Percentiles rank a stretch among this genome's conserved stretches.
phyloP scores from a whole-genome alignment of 177 flowering plant species.

The Viscum album region DNA sequence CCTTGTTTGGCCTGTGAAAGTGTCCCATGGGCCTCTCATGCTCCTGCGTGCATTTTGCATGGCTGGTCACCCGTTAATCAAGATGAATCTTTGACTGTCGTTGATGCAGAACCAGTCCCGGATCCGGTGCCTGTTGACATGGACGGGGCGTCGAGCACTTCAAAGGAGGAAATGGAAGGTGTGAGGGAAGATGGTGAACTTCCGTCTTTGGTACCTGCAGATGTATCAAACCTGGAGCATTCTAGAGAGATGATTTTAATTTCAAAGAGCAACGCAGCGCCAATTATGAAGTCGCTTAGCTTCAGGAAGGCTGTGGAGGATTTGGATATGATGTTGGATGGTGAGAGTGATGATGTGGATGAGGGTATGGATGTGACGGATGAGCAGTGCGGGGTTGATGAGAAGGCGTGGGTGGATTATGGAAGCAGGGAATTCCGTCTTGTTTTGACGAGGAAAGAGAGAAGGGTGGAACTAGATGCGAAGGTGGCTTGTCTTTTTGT shows the following conservation, averaged over 20 bases:
- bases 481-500: conserved; percentile 33
- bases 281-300: conserved; percentile 40
- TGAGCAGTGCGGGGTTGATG: conserved; percentile 24
- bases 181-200: conserved; percentile 95
- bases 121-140: conserved; percentile 26
- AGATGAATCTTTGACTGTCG: conserved; percentile 28
- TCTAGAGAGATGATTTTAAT: conserved; percentile 47
- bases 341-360: conserved; percentile 75
- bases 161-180: conserved; percentile 51
- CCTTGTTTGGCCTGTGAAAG: conserved; percentile 47
- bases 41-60: conserved; percentile 47
- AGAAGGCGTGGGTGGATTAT: conserved; percentile 50
- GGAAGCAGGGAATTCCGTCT: conserved; percentile 54
- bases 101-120: conserved; percentile 32
- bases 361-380: conserved; percentile 32
- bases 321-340: conserved; percentile 48
- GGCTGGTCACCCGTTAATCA: conserved; percentile 36
- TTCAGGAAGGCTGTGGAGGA: conserved; percentile 57
- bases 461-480: conserved; percentile 47
- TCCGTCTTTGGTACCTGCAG: conserved; percentile 44
- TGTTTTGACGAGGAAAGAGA: conserved; percentile 38
- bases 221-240: conserved; percentile 38
- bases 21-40: conserved; percentile 79
- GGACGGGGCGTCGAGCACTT: conserved; percentile 28
- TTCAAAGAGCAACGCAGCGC: conserved; percentile 48